Base-by-base conservation (phyloP, 257 asterid species). In the Ocimum tenuiflorum region DNA sequence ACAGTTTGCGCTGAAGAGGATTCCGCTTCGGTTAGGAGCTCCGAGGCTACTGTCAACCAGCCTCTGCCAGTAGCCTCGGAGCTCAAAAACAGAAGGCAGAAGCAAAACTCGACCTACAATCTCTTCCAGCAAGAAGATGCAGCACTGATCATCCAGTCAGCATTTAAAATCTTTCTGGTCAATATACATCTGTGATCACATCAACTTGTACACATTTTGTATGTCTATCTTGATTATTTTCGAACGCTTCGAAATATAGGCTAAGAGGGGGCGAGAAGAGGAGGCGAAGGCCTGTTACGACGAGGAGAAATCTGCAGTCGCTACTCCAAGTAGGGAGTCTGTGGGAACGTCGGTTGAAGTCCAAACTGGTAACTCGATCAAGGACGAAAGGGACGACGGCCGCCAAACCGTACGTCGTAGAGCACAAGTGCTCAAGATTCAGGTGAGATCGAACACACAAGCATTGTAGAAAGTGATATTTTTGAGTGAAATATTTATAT, bases 11-110 rank as follows among this genome's bases (percentile, higher is more conserved):
- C 68, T n/a, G 82, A 52, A 1, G 79, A 56, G 2, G 84, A 73
- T 54, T 1, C 72, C 1, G 43, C 36, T 17, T 82, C 84, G 4
- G 39, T 71, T 33, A 62, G 52, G 46, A 71, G 82, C 70, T 82
- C 88, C 0, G 88, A 83, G 43, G 81, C 82, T 27, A 83, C 88
- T 3, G 89, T 83, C 10, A 66, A 79, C 18, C 89, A 83, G 75
- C 84, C 83, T 3, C 23, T 58, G 13, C 9, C 6, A 7, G 58
- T 11, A 18, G 67, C 67, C n/a, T 38, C 65, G 7, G 67, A 68
- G 27, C 65, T 42, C 1, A 67, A 13, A 2, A 39, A 43, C 8
- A 24, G 62, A 62, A 38, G 27, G 24, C 77, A 69, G 31, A 80
- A 76, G 57, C 65, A 42, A 4, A 73, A 76, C 19, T 83, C 86